Base-by-base conservation (phyloP, 768 basidiomycete genomes). In the Clavaria fumosa region DNA sequence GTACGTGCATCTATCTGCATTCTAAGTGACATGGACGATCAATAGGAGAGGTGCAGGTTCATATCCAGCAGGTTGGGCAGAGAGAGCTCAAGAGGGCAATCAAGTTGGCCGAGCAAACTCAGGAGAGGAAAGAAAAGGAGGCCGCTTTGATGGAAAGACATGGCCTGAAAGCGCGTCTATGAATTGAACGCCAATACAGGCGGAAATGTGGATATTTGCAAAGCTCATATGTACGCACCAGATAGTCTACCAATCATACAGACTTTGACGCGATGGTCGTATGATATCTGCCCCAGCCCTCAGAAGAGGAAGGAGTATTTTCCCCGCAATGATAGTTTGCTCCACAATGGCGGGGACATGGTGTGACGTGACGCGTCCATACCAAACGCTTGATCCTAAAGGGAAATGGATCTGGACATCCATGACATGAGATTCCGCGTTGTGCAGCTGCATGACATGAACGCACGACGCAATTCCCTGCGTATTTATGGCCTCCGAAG, bases 61-160 rank as follows among this genome's bases (percentile, higher is more conserved):
- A 97, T 58, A 79, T 95, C 36, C 88, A 91, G 54, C 91, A 97
- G 59, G 82, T 97, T 31, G 93, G 91, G 6, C 79, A 80, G 50
- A 65, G 77, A 31, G 93, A 96, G 58, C 63, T 96, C 45, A 81
- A 71, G 59, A 75, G 86, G 18, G 85, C 77, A 1, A 69, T 71
- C 1, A 65, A 43, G 9, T 58, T 95, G 3, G 64, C 56, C 18
- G 62, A 68, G 51, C 72, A 69, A 42, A 59, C 67, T 4, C 61
- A 59, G 9, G 74, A 72, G 42, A 50, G 67, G 31, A 70, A 68
- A 55, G 63, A 63, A 59, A 80, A 64, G 53, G 78, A 86, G 53
- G 62, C 56, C n/a, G 62, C 50, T 4, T 50, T 84, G 35, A 55
- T 81, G 47, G 61, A 67, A 31, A 75, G 70, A 48, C 67, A 72